These are phyloP conservation scores for Globisporangium paroecandrum DNA, from an alignment of 352 stramenopile genomes.

Conservation along the genomic window DNA sequence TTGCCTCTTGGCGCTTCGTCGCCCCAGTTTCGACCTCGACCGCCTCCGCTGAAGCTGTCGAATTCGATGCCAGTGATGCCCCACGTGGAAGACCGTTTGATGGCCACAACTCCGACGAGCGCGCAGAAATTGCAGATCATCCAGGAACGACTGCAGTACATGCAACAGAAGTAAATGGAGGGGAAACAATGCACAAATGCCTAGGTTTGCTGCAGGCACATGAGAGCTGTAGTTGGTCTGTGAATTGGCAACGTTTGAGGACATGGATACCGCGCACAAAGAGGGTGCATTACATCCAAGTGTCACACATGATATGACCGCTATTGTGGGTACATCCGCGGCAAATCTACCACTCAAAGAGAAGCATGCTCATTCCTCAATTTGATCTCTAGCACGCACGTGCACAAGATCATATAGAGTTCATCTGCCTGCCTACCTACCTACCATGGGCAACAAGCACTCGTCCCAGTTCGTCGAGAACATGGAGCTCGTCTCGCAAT, in stretches of 20 bases:
- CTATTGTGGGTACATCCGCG: background rate
- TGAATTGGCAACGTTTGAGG: too few relatives aligned
- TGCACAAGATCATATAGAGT: background rate
- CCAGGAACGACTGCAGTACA: conserved; percentile 49
- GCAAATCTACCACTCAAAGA: background rate
- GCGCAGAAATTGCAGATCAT: conserved; percentile 53
- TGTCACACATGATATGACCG: background rate
- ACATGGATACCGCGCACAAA: background rate
- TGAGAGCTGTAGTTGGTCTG: background rate
- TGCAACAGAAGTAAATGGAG: conserved; percentile 27
- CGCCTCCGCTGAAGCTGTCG: conserved; percentile 9
- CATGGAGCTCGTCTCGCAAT: background rate
- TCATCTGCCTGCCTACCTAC: background rate
- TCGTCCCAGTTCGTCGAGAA: background rate
- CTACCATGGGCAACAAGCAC: conserved; percentile 3
- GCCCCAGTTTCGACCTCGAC: conserved; percentile 18
- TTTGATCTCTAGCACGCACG: background rate
- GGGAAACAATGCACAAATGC: background rate
- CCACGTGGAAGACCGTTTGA: conserved; percentile 11
- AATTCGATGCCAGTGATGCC: background rate
- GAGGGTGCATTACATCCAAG: background rate
- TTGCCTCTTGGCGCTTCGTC: background rate
- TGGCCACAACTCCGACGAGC: conserved; percentile 26
- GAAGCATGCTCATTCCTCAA: background rate
- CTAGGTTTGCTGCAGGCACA: background rate